Evolutionary conservation across 108 stramenopile species (phyloP).

Genomic region (Nitzschia palea): DNA sequence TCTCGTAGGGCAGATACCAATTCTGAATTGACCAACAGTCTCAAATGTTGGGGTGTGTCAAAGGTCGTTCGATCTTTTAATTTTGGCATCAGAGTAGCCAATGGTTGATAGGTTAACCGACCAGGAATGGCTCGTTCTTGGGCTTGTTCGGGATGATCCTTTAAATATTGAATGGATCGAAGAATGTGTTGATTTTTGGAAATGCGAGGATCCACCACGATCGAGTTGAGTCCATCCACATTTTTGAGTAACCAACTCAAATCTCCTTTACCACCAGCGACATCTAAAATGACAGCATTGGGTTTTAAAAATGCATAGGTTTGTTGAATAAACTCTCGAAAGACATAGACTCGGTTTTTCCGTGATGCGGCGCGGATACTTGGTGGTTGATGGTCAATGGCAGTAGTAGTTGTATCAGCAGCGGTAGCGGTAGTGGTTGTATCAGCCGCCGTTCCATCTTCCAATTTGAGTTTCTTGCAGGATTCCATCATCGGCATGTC

Average conservation of each 20-base stretch:
- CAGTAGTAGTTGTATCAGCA: no score
- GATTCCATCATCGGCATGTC: no score
- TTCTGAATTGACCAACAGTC: constrained; percentile 49
- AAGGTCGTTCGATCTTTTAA: constrained; percentile 33
- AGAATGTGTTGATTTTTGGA: constrained; percentile 45
- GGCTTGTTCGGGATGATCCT: constrained; percentile 59
- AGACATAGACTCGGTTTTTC: constrained; percentile 66
- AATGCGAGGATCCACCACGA: constrained; percentile 71
- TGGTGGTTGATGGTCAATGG: no score
- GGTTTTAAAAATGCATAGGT: constrained; percentile 29
- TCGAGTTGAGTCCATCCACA: constrained; percentile 54
- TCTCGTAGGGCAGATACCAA: constrained; percentile 41
- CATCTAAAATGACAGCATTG: constrained; percentile 55
- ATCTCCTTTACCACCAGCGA: constrained; percentile 87
- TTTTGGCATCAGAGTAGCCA: constrained; percentile 50
- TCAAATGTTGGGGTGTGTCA: constrained; percentile 41
- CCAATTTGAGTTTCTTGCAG: no score
- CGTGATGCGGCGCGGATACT: constrained; percentile 58
- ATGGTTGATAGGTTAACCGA: constrained; percentile 57
- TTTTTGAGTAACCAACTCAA: constrained; percentile 68
- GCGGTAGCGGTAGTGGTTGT: no score
- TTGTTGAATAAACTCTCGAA: constrained; percentile 57
- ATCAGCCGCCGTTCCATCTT: no score
- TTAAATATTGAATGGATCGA: constrained; percentile 51
- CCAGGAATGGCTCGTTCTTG: constrained; percentile 45